These are phyloP conservation scores for Rhodocollybia butyracea DNA, from an alignment of 768 basidiomycete genomes.

Conservation along the genomic window DNA sequence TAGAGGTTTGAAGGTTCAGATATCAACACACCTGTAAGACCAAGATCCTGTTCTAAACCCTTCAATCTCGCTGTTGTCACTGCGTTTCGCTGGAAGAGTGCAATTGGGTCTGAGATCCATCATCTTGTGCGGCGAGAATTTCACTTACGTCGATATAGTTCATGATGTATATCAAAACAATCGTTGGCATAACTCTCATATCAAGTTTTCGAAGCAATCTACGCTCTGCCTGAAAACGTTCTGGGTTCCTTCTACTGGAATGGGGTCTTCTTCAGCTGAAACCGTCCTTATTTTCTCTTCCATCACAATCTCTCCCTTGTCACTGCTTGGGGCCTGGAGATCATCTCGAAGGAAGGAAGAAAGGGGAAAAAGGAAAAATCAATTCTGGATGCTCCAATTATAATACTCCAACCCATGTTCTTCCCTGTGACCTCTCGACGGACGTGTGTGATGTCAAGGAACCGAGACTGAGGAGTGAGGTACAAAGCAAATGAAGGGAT, in stretches of 20 bases:
- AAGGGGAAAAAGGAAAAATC: too few relatives aligned
- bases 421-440: too few relatives aligned
- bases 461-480: too few relatives aligned
- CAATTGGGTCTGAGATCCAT: neutral
- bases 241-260: slow-evolving; percentile 13
- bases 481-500: too few relatives aligned
- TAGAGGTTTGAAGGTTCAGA: neutral
- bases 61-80: slow-evolving; percentile 49
- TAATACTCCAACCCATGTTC: too few relatives aligned
- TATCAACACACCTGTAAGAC: slow-evolving; percentile 36
- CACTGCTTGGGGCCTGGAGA: neutral
- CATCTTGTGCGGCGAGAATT: too few relatives aligned
- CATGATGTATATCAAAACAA: slow-evolving; percentile 62
- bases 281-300: neutral
- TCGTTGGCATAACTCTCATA: slow-evolving; percentile 49
- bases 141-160: slow-evolving; percentile 72
- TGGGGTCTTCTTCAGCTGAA: neutral
- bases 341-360: too few relatives aligned
- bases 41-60: slow-evolving; percentile 46
- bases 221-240: slow-evolving; percentile 34
- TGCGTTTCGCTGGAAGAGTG: slow-evolving; percentile 36
- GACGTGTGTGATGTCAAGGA: too few relatives aligned
- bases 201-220: slow-evolving; percentile 57
- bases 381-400: too few relatives aligned
- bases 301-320: neutral